These are phyloP conservation scores for Citrus inodora DNA, from an alignment of 345 rosid genomes.

Conservation along the genomic window DNA sequence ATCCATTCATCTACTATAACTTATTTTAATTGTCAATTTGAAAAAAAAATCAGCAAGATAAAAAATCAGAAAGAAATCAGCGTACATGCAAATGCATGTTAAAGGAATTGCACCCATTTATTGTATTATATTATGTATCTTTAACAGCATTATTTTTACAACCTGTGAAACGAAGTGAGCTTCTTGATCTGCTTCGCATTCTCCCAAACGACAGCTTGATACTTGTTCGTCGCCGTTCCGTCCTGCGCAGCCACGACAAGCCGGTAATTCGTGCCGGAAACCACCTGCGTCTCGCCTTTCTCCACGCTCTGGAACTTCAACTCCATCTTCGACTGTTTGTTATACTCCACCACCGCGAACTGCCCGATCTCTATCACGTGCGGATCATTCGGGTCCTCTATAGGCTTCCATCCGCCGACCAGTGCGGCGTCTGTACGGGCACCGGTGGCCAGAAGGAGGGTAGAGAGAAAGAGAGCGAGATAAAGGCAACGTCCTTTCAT, in stretches of 20 bases:
- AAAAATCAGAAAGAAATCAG: too few species aligned
- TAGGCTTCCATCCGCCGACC: constrained; percentile 51
- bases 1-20: too few species aligned
- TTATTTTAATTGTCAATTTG: too few species aligned
- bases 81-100: too few species aligned
- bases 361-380: constrained; percentile 37
- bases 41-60: too few species aligned
- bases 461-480: not conserved
- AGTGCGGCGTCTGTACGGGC: not conserved
- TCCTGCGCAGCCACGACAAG: constrained; percentile 27
- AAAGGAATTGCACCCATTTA: too few species aligned
- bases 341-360: constrained; percentile 19
- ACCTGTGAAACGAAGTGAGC: constrained; percentile 39
- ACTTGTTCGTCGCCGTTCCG: constrained; percentile 11
- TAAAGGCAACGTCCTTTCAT: not conserved
- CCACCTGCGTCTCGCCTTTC: constrained; percentile 51
- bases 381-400: constrained; percentile 33
- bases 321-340: constrained; percentile 3
- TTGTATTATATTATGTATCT: too few species aligned
- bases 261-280: constrained; percentile 46
- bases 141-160: too few species aligned
- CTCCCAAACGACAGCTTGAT: constrained; percentile 56
- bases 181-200: constrained; percentile 30
- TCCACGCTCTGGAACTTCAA: constrained; percentile 33
- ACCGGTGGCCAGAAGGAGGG: constrained; percentile 10